Percentiles rank a stretch among this genome's conserved stretches.
phyloP scores from a whole-genome alignment of 208 protist species.

The Acanthamoeba castellanii region DNA sequence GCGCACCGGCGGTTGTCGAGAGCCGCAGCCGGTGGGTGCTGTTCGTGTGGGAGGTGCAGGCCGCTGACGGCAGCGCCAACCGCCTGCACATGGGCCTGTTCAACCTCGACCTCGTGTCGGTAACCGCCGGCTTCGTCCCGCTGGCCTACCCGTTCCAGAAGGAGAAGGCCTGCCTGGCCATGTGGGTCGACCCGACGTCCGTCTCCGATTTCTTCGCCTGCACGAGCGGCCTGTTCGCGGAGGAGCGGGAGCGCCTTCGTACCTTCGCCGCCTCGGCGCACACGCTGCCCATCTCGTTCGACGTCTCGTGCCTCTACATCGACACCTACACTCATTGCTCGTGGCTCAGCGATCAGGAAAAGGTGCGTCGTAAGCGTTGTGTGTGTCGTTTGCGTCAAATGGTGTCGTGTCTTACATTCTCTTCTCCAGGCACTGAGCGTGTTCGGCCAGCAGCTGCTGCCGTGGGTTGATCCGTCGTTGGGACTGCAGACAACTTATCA shows the following conservation, averaged over 20 bases:
- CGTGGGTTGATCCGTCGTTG: background rate
- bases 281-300: background rate
- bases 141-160: conserved; percentile 14
- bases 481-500: background rate
- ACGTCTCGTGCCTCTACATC: background rate
- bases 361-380: background rate
- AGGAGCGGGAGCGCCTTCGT: background rate
- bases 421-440: background rate
- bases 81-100: conserved; percentile 1
- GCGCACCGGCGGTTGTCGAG: background rate
- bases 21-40: background rate
- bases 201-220: background rate
- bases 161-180: background rate
- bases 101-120: background rate
- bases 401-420: background rate
- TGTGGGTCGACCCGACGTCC: background rate
- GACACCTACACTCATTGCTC: conserved; percentile 1
- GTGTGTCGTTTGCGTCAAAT: background rate
- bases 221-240: background rate
- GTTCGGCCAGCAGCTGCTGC: conserved; percentile 15
- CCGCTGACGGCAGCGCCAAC: no score
- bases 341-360: conserved; percentile 18
- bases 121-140: background rate
- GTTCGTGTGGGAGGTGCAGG: conserved; percentile 19
- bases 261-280: background rate